Conservation (phyloP, 345 rosid species). For the Hibiscus syriacus region DNA sequence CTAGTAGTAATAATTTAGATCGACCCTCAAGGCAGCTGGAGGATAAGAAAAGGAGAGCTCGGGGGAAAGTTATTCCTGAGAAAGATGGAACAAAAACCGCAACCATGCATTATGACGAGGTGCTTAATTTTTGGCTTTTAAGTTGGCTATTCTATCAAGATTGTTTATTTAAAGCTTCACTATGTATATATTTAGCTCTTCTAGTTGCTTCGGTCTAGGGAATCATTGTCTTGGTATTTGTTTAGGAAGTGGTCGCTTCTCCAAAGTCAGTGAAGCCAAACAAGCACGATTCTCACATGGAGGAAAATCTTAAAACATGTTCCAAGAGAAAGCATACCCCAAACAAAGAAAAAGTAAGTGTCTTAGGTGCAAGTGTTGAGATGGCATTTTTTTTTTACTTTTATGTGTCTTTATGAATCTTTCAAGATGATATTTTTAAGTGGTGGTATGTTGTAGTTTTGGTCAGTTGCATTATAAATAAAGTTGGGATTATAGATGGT, state of each 20-base stretch:
- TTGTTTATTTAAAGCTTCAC: neutral
- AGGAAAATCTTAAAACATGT: neutral
- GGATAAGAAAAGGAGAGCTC: slow-evolving; percentile 46
- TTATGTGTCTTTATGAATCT: no score
- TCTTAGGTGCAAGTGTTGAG: no score
- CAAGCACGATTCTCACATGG: neutral
- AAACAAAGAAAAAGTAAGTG: neutral
- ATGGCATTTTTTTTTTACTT: no score
- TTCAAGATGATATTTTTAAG: no score
- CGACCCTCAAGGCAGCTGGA: slow-evolving; percentile 40
- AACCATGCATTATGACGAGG: slow-evolving; percentile 47
- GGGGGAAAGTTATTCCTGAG: slow-evolving; percentile 38
- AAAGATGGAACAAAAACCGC: slow-evolving; percentile 36
- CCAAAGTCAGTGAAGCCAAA: neutral
- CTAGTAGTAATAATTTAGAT: slow-evolving; percentile 34
- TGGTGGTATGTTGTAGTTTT: neutral
- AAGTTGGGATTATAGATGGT: neutral
- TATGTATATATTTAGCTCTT: neutral
- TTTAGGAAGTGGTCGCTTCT: neutral
- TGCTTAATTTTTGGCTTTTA: slow-evolving; percentile 12
- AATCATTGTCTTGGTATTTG: neutral
- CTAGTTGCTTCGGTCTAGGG: neutral
- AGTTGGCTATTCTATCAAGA: neutral
- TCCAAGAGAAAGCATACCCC: neutral
- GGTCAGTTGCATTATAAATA: neutral